Percentiles rank a stretch among this genome's conserved stretches.
These are phyloP conservation scores for Neurospora crassa DNA, from an alignment of 2,329 filamentous ascomycete genomes.

Conservation along the genomic window DNA sequence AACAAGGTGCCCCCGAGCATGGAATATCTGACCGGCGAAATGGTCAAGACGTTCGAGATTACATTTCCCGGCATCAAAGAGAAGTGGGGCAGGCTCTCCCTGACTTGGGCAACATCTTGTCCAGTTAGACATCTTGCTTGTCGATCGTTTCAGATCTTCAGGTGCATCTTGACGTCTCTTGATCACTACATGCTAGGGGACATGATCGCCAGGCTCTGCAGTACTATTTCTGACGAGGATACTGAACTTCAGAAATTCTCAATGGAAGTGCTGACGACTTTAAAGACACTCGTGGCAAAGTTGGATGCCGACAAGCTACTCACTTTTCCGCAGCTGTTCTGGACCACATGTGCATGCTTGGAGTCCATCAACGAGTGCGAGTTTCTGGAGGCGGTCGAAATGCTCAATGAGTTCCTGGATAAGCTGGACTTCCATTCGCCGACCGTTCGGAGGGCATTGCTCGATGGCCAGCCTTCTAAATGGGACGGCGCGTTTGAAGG, in stretches of 20 bases:
- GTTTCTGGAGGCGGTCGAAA: slow-evolving; percentile 82
- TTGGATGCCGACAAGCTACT: slow-evolving; percentile 70
- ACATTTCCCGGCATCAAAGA: slow-evolving; percentile 81
- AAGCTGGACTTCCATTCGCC: slow-evolving; percentile 73
- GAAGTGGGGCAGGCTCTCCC: slow-evolving; percentile 79
- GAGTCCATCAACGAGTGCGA: slow-evolving; percentile 96
- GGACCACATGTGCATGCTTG: slow-evolving; percentile 92
- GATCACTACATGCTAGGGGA: slow-evolving; percentile 93
- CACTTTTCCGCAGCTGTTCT: slow-evolving; percentile 92
- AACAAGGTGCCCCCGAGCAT: slow-evolving; percentile 81
- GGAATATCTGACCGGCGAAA: slow-evolving; percentile 71
- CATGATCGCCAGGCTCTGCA: slow-evolving; percentile 90
- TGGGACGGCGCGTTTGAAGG: slow-evolving; percentile 91
- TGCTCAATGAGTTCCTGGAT: slow-evolving; percentile 77
- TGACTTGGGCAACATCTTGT: slow-evolving; percentile 95
- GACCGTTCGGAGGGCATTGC: slow-evolving; percentile 57
- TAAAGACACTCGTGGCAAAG: slow-evolving; percentile 84
- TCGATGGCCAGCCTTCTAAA: slow-evolving; percentile 68
- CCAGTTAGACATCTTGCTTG: slow-evolving; percentile 91
- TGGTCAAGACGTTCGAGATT: slow-evolving; percentile 76
- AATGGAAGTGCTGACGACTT: slow-evolving; percentile 91
- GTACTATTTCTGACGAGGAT: slow-evolving; percentile 93
- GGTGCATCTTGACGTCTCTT: slow-evolving; percentile 81
- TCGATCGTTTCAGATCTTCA: slow-evolving; percentile 93
- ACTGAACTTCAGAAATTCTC: slow-evolving; percentile 93